Evolutionary conservation across 164 flowering plant species (phyloP), one percentile per base, ranked within the genome.

Genomic region (Stephania yunnanensis): DNA sequence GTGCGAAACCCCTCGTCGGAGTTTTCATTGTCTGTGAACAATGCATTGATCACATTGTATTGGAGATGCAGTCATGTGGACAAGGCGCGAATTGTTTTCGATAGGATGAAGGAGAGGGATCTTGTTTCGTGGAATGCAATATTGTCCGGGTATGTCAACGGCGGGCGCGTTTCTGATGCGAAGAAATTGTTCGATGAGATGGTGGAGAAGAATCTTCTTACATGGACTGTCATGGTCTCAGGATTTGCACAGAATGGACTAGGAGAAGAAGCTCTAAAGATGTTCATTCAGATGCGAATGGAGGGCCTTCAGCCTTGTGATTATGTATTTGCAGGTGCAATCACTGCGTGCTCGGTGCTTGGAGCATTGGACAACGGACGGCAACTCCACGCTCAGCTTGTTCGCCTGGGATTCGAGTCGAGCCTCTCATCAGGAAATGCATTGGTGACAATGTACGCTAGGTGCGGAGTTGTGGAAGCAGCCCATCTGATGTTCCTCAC

Each of bases 391-490:
- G 86, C 84, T 46, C 92, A 88, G 80, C 82, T 89, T 19, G 71
- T 90, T 36, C 79, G 76, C 42, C 70, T 78, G 30, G 97, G 95
- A 7, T 81, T 79, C 76, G 87, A 86, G 12, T 84, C 92, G 44
- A 93, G 97, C 80, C 85, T 90, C n/a, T 92, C 97, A 22, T 89
- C 86, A 7, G 88, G 89, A 8, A 93, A 90, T 81, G 87, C 98
- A 55, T 74, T 93, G 67, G 82, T 93, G 42, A 88, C 95, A 45
- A 90, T 93, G 95, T 93, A 93, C 79, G 89, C 87, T 13, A 88
- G 86, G 79, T 89, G 95, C 78, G 97, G 98, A 7, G 88, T 78
- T 70, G 85, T 89, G 64, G 90, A 89, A 78, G 89, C 84, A 52
- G 89, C 97, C 4, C 71, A 82, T 30, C 6, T 2, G 13, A 76